A percentile compares a stretch with the other conserved stretches of the same genome.
These are phyloP conservation scores for Spironucleus salmonicida DNA, from an alignment of 208 protist species.

Conservation along the genomic window DNA sequence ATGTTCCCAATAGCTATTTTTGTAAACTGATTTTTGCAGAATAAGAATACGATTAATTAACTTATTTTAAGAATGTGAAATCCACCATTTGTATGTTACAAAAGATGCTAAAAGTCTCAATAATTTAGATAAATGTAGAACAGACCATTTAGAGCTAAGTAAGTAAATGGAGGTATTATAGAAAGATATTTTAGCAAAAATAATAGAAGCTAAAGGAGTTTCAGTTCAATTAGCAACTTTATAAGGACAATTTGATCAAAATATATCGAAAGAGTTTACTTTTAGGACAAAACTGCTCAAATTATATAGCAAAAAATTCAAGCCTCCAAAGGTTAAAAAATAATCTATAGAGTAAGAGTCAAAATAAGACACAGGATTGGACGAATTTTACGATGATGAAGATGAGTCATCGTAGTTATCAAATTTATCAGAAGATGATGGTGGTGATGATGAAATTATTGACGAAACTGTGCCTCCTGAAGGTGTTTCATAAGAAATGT, in stretches of 20 bases:
- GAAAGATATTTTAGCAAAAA: slow-evolving; percentile 4
- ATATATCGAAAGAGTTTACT: background rate
- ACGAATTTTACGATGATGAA: slow-evolving; percentile 6
- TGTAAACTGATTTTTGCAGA: slow-evolving; percentile 9
- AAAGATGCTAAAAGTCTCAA: background rate
- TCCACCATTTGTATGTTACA: slow-evolving; percentile 21
- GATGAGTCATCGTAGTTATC: slow-evolving; percentile 26
- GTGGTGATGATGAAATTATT: slow-evolving; percentile 1
- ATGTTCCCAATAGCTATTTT: background rate
- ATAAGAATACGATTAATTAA: slow-evolving; percentile 9
- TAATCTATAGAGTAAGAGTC: no score
- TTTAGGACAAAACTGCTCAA: slow-evolving; percentile 20
- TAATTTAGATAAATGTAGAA: background rate
- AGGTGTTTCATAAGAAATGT: slow-evolving; percentile 6
- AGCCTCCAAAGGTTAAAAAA: background rate
- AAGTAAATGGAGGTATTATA: background rate
- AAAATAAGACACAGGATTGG: no score
- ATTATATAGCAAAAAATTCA: slow-evolving; percentile 25
- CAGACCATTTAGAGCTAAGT: background rate
- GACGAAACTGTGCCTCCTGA: slow-evolving; percentile 2
- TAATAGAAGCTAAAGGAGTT: background rate
- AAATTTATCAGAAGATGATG: slow-evolving; percentile 3
- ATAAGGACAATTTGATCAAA: background rate
- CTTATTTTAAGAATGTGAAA: slow-evolving; percentile 25
- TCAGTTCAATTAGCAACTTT: background rate